Base-by-base conservation (phyloP, 2,329 filamentous ascomycete genomes). In the Ophiostoma novo-ulmi region DNA sequence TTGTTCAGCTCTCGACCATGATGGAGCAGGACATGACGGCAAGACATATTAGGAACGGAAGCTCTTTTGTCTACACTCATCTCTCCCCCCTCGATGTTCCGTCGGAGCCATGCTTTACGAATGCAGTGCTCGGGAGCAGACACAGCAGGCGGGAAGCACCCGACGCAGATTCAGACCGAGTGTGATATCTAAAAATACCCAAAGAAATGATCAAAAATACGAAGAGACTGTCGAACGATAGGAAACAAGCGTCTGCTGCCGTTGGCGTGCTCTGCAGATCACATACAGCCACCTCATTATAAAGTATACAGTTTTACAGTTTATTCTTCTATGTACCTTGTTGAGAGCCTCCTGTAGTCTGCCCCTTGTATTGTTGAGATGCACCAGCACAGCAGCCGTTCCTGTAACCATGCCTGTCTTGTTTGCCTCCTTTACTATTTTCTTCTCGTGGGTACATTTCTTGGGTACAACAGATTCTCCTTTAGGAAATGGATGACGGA, bases 41-140 rank as follows among this genome's bases (percentile, higher is more conserved):
- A 48, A n/a, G 44, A 20, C 17, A n/a, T 48, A n/a, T 48, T 48
- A 48, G 44, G 44, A 48, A 48, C 44, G 44, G 44, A 48, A 48
- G 44, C 44, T 48, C 44, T 6, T 48, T 48, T 48, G 44, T n/a
- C 44, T 58, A 3, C 11, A 26, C 52, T 58, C 52, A 8, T 39
- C 11, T 10, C 8, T 48, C 8, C 44, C 44, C 44, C 17, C 17
- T 48, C 44, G 44, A 48, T 20, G 17, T n/a, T 48, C 20, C 44
- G 44, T 48, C 5, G 17, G n/a, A 20, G 17, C 17, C 44, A 48
- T 58, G 52, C 22, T 26, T 26, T 22, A 2, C 22, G 52, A 58
- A 58, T 58, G n/a, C 52, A 58, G 52, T 58, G 52, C 10, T 58
- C 22, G 52, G 52, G 52, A 58, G 52, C 52, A 22, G 52, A 58